Conservation (phyloP, 495 filamentous ascomycete species). For the Tuber calosporum region DNA sequence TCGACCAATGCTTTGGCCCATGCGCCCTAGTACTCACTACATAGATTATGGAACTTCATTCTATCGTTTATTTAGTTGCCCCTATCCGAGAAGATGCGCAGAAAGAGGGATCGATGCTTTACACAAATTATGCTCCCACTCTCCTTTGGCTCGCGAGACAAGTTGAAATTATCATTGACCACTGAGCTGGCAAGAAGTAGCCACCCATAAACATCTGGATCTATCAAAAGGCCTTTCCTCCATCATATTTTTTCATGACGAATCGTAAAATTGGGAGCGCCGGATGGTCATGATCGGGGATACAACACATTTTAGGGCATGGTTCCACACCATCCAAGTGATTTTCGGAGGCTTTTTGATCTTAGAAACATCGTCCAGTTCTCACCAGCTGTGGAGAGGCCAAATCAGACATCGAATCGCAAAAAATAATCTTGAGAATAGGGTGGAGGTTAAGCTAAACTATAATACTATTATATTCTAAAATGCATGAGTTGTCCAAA, state of each 20-base stretch:
- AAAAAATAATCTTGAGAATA: not conserved
- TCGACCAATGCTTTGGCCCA: not conserved
- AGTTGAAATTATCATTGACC: slow-evolving; percentile 1
- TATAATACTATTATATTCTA: too few species aligned
- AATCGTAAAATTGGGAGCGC: not conserved
- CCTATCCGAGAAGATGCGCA: not conserved
- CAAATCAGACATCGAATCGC: not conserved
- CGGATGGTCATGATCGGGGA: not conserved
- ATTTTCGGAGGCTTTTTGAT: not conserved
- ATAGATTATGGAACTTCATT: not conserved
- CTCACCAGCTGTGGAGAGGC: not conserved
- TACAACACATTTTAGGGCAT: not conserved
- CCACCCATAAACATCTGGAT: not conserved
- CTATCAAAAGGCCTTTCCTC: not conserved
- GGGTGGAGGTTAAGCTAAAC: not conserved
- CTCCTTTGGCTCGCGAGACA: not conserved
- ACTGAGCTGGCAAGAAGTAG: not conserved
- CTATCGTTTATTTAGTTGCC: not conserved
- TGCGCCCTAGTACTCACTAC: not conserved
- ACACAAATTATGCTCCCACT: not conserved
- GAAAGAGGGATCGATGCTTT: not conserved
- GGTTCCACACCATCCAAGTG: not conserved
- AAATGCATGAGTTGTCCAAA: too few species aligned
- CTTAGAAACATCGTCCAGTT: not conserved
- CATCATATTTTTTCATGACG: not conserved